Conservation (phyloP, 169 alveolate genomes). For the Theileria equi region DNA sequence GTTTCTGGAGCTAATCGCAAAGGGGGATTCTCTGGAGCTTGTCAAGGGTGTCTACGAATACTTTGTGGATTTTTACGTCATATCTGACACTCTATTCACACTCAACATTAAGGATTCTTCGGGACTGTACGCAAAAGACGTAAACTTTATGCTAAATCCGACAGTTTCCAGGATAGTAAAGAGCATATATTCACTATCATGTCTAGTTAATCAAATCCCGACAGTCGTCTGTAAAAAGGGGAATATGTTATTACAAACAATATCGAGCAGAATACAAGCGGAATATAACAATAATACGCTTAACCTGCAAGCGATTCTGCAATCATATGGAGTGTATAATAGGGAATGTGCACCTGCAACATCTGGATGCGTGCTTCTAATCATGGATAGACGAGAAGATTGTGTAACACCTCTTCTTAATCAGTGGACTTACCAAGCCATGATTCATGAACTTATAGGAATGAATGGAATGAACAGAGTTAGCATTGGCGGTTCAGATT, state of each 20-base stretch:
- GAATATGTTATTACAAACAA: constrained; percentile 35
- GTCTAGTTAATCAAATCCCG: constrained; percentile 59
- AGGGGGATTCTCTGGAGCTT: constrained; percentile 86
- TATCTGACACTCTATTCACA: constrained; percentile 83
- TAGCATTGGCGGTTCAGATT: constrained; percentile 66
- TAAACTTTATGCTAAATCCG: constrained; percentile 18
- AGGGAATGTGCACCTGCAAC: constrained; percentile 31
- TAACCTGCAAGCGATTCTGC: constrained; percentile 38
- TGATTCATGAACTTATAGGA: constrained; percentile 93
- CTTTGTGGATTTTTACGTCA: constrained; percentile 83
- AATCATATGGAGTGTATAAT: constrained; percentile 42
- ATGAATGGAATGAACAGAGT: constrained; percentile 85
- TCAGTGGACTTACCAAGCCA: constrained; percentile 96
- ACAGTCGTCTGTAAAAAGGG: constrained; percentile 33
- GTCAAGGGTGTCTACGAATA: constrained; percentile 87
- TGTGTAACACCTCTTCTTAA: constrained; percentile 94
- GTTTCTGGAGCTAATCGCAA: constrained; percentile 86
- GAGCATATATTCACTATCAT: constrained; percentile 26
- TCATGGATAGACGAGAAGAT: constrained; percentile 93
- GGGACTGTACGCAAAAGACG: neutral
- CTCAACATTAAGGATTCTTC: constrained; percentile 56
- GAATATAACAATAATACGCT: constrained; percentile 44
- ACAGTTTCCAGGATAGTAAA: constrained; percentile 2
- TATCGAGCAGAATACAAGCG: constrained; percentile 56
- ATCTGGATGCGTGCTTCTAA: constrained; percentile 72